Evolutionary conservation across 306 rosid genomes (phyloP), one percentile per base, ranked within the genome.

Genomic region (Ammopiptanthus mongolicus): DNA sequence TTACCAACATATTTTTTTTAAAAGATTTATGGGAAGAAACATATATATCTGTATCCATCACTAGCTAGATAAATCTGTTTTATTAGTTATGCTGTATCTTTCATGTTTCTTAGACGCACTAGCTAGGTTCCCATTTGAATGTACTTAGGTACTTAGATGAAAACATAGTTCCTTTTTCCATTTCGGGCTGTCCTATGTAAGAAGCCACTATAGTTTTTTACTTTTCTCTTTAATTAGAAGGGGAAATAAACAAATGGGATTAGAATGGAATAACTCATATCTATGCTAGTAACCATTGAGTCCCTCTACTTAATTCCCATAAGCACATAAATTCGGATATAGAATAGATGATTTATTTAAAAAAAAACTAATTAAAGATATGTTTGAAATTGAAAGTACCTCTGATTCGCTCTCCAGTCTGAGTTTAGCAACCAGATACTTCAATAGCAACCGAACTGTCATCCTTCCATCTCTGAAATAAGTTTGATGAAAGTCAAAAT

Each of bases 401-500:
- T 96, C 98, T 41, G 92, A 92, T 90, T 96, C 99, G 88, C 78
- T 89, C 6, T 92, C 90, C 73, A 96, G 85, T 77, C 85, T 84
- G 78, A 96, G 90, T 84, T 95, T 92, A 59, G 84, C 85, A 78
- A 84, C 97, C 88, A 95, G 83, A 84, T 92, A 96, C 87, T 96
- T 96, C 65, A 87, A 81, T 39, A 96, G 82, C 87, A 90, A 89
- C 78, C 98, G 89, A 80, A 96, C 92, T 61, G 97, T 90, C 97
- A 90, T 96, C 77, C 84, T 90, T 87, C 96, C 97, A 73, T 96
- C 99, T 81, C 98, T 93, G 84, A 29, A 28, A n/a, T n/a, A n/a
- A 41, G 61, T 71, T 77, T 31, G 17, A 1, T 5, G n/a, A 44
- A 71, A 79, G 74, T 67, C 52, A 73, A 72, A 73, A 46, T 21